Evolutionary conservation across 139 green algal species (phyloP).

Genomic region (Limnomonas spitsbergensis): DNA sequence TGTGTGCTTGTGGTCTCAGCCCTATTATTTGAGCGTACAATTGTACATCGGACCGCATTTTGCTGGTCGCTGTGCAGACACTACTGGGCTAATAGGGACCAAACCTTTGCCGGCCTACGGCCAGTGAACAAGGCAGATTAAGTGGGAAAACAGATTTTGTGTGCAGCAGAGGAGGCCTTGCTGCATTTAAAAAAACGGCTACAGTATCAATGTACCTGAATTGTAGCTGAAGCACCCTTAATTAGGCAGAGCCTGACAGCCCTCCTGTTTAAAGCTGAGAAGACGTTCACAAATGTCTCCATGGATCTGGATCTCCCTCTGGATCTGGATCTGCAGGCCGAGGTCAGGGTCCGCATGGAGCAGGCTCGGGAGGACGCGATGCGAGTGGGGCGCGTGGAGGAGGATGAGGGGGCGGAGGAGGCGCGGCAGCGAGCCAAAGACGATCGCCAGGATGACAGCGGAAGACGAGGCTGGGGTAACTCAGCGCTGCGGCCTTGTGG

Average conservation of each 20-base stretch:
- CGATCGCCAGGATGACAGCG: constrained; percentile 75
- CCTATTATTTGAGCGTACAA: too few relatives aligned
- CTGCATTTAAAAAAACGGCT: not conserved
- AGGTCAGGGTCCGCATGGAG: not conserved
- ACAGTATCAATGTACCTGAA: not conserved
- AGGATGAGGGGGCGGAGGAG: constrained; percentile 58
- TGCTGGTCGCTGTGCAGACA: too few relatives aligned
- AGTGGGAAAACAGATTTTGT: too few relatives aligned
- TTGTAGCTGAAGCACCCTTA: not conserved
- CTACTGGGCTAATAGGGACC: too few relatives aligned
- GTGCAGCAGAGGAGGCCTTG: too few relatives aligned
- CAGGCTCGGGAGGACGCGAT: not conserved
- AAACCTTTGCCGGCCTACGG: too few relatives aligned
- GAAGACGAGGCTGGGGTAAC: constrained; percentile 77
- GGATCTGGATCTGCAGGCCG: not conserved
- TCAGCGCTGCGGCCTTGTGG: constrained; percentile 66
- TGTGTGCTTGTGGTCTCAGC: too few relatives aligned
- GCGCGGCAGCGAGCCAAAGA: constrained; percentile 61
- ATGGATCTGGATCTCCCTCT: too few relatives aligned
- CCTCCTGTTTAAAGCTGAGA: not conserved
- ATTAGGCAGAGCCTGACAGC: not conserved
- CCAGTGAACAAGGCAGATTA: too few relatives aligned
- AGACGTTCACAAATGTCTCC: too few relatives aligned
- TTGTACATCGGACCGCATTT: too few relatives aligned
- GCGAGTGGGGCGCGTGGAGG: constrained; percentile 4